A percentile compares a stretch with the other conserved stretches of the same genome.
phyloP scores from a whole-genome alignment of 257 asterid genomes.

The Agastache rugosa region DNA sequence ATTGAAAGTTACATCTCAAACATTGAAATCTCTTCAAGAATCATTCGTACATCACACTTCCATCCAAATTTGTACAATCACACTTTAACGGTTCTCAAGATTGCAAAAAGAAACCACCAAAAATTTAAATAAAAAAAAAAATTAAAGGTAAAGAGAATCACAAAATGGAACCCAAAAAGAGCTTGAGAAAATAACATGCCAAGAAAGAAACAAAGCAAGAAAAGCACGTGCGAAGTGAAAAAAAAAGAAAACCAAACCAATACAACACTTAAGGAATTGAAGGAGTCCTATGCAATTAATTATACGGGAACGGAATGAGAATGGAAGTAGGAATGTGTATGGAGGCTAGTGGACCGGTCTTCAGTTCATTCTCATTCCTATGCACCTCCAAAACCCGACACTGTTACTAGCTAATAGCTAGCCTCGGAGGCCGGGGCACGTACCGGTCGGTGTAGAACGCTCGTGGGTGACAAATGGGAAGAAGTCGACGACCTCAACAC shows the following conservation, averaged over 20 bases:
- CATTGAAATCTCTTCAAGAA: conserved; percentile 18
- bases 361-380: neutral
- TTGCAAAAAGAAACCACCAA: conserved; percentile 30
- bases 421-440: conserved; percentile 45
- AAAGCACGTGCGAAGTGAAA: conserved; percentile 7
- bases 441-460: conserved; percentile 65
- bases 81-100: conserved; percentile 38
- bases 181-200: conserved; percentile 16
- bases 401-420: conserved; percentile 55
- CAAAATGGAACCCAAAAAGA: conserved; percentile 6
- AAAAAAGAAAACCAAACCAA: neutral
- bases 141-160: conserved; percentile 16
- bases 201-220: conserved; percentile 13
- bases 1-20: conserved; percentile 33
- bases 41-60: conserved; percentile 38
- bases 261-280: neutral
- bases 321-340: neutral
- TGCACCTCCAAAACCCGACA: neutral
- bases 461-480: conserved; percentile 71
- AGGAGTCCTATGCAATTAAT: neutral
- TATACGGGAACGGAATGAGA: neutral
- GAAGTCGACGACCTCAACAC: conserved; percentile 75
- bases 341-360: too few relatives aligned
- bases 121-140: neutral
- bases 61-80: conserved; percentile 40